These are phyloP conservation scores for Colletotrichum costaricense DNA, from an alignment of 2,329 filamentous ascomycete species.

Conservation along the genomic window DNA sequence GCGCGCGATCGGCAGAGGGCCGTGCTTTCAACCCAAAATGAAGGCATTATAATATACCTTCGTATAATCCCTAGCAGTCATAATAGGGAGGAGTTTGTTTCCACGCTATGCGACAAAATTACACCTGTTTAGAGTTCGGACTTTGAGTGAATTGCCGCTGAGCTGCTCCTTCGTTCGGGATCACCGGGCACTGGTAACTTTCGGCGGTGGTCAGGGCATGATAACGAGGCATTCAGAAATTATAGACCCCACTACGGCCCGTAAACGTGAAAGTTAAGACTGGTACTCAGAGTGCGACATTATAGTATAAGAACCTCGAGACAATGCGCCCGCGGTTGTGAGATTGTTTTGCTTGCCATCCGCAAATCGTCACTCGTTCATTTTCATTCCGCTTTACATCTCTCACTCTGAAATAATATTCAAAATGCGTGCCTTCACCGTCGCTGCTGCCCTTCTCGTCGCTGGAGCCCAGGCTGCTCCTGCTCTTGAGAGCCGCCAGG, in stretches of 20 bases:
- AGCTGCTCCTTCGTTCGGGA: background rate
- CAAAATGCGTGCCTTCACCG: constrained; percentile 15
- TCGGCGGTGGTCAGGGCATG: background rate
- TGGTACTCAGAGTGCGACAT: background rate
- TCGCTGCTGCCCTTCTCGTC: constrained; percentile 9
- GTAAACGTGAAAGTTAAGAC: background rate
- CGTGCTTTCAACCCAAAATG: background rate
- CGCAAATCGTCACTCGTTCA: background rate
- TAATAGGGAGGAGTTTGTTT: background rate
- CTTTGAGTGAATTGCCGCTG: background rate
- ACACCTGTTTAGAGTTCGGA: background rate
- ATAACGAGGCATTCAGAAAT: background rate
- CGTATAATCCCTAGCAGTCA: background rate
- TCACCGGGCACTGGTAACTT: background rate
- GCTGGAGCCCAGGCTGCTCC: constrained; percentile 21
- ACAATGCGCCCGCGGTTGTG: no score
- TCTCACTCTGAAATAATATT: background rate
- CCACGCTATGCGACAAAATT: background rate
- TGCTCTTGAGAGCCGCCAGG: constrained; percentile 10
- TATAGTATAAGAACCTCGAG: constrained; percentile 12
- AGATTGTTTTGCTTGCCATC: background rate
- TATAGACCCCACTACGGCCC: background rate
- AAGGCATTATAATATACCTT: background rate
- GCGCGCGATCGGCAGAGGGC: no score
- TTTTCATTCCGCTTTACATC: background rate